Percentiles rank a stretch among this genome's conserved stretches.
These are phyloP conservation scores for Medicago lupulina DNA, from an alignment of 306 rosid species.

Conservation along the genomic window DNA sequence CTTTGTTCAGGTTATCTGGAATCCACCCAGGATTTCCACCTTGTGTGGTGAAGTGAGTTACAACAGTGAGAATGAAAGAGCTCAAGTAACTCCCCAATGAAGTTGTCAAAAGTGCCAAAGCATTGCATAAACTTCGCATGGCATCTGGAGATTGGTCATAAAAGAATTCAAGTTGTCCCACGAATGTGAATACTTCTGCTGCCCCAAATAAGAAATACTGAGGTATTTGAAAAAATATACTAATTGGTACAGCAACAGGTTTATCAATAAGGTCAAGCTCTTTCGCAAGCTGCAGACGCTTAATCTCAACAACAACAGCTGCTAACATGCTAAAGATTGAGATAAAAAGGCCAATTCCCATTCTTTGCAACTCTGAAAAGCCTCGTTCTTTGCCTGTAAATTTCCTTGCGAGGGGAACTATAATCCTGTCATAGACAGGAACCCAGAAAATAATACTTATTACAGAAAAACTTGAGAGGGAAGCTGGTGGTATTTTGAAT, in stretches of 20 bases:
- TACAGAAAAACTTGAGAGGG: constrained; percentile 75
- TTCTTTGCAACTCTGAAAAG: constrained; percentile 82
- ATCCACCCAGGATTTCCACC: constrained; percentile 77
- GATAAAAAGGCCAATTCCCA: constrained; percentile 30
- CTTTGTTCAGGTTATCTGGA: constrained; percentile 77
- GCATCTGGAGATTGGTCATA: constrained; percentile 97
- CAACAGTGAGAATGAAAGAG: constrained; percentile 75
- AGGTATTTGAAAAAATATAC: constrained; percentile 79
- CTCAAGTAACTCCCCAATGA: constrained; percentile 88
- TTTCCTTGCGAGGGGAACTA: constrained; percentile 85
- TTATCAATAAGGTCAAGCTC: constrained; percentile 70
- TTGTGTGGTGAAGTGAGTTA: constrained; percentile 75
- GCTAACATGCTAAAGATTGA: constrained; percentile 18
- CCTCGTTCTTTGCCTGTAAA: constrained; percentile 84
- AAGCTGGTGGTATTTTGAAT: constrained; percentile 87
- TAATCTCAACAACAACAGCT: constrained; percentile 56
- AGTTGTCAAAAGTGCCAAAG: constrained; percentile 78
- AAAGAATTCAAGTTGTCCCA: constrained; percentile 94
- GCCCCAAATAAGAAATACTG: constrained; percentile 92
- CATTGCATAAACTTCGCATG: constrained; percentile 93
- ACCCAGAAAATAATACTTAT: constrained; percentile 94
- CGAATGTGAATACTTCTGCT: constrained; percentile 79
- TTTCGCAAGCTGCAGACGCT: constrained; percentile 65
- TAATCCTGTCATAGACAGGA: constrained; percentile 74
- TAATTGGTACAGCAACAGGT: constrained; percentile 67